Percentiles rank a stretch among this genome's conserved stretches.
Evolutionary conservation across 352 stramenopile genomes (phyloP).

Genomic region (Pythium biforme): DNA sequence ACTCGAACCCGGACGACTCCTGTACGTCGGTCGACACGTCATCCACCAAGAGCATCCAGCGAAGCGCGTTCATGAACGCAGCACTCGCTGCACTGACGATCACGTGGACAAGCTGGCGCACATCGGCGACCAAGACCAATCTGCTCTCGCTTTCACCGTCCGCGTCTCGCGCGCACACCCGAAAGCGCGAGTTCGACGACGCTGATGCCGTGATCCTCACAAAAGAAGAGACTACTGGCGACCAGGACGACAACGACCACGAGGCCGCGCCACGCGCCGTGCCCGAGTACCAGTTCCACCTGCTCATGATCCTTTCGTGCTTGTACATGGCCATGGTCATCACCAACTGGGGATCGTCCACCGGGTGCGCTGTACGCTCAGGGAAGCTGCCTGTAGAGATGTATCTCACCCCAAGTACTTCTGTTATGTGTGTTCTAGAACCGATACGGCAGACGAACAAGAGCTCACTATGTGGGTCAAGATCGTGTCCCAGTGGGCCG

Average conservation of each 20-base stretch:
- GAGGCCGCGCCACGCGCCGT: constrained; percentile 15
- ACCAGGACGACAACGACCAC: neutral
- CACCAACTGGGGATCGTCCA: constrained; percentile 68
- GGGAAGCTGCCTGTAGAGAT: neutral
- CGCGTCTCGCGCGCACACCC: neutral
- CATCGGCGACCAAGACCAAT: constrained; percentile 57
- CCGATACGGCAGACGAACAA: constrained; percentile 44
- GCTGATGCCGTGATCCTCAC: constrained; percentile 11
- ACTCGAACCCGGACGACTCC: constrained; percentile 56
- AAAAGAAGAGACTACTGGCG: constrained; percentile 2
- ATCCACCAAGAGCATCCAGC: constrained; percentile 33
- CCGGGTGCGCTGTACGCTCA: constrained; percentile 36
- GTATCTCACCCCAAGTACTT: neutral
- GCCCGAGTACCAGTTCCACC: constrained; percentile 73
- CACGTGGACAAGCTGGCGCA: constrained; percentile 67
- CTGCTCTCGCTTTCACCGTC: constrained; percentile 47
- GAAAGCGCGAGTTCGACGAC: neutral
- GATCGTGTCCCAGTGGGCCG: constrained; percentile 91
- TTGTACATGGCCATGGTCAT: constrained; percentile 86
- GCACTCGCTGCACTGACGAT: constrained; percentile 43
- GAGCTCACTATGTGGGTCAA: constrained; percentile 95
- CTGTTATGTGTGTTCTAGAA: constrained; percentile 21
- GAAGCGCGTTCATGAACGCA: constrained; percentile 48
- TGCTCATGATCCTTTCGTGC: constrained; percentile 69
- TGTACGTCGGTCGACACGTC: constrained; percentile 36